Base-by-base conservation (phyloP, 2,329 filamentous ascomycete genomes). In the Aureobasidium leucospermi region DNA sequence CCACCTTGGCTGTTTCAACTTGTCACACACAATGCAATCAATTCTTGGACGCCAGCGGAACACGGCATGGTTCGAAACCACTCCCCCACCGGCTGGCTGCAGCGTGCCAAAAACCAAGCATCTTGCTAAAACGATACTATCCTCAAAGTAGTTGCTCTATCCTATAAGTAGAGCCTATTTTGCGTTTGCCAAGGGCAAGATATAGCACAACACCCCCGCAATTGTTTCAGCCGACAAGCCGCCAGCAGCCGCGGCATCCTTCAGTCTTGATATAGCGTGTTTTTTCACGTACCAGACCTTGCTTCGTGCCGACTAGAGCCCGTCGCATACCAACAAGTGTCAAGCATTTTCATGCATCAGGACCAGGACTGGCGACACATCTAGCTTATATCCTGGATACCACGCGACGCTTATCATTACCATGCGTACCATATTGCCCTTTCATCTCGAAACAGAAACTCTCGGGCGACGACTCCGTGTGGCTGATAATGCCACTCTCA, bases 181-280 rank as follows among this genome's bases (percentile, higher is more conserved):
- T 32, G 11, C 38, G 23, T 42, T n/a, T 34, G 51, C 51, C 51
- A 55, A 55, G 51, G 13, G 11, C 29, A 13, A 43, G 39, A 32
- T 43, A 43, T 4, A 43, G 51, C 36, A n/a, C 19, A 32, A 31
- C 41, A 43, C 38, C 51, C 49, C 51, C 51, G 29, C 51, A 55
- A 9, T 32, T 43, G 51, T 55, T 55, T 43, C 51, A 43, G 32
- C 51, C 38, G 51, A 55, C 28, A 36, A 53, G 51, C 51, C 39
- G 5, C 15, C 48, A n/a, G 16, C n/a, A 16, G 19, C 48, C 48
- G 34, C 48, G 36, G 36, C 36, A 32, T 49, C 36, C 15, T 10
- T 41, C 48, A 41, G 23, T 11, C 47, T 38, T 49, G 47, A 32
- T 49, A 49, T 49, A 28, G 32, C 47, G 32, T 11, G 9, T 19